phyloP scores from a whole-genome alignment of 2,329 filamentous ascomycete genomes.

The Dothideomycetes sp. region DNA sequence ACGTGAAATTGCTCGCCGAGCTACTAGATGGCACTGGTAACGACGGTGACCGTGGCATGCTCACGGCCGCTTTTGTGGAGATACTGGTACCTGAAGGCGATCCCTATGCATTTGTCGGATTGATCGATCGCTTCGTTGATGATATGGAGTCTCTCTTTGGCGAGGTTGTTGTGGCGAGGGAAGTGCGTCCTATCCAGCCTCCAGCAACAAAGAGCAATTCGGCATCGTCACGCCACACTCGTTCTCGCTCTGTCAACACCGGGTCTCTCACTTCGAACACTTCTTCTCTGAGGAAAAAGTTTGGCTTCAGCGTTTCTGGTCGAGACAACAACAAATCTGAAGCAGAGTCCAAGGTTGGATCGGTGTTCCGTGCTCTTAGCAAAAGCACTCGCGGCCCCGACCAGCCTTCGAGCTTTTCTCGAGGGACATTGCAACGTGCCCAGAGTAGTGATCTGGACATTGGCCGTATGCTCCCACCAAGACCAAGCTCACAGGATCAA shows the following conservation, averaged over 20 bases:
- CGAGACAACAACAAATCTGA: slow-evolving; percentile 69
- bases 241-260: slow-evolving; percentile 50
- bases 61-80: slow-evolving; percentile 83
- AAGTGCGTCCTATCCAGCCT: slow-evolving; percentile 4
- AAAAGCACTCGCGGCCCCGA: slow-evolving; percentile 57
- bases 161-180: slow-evolving; percentile 30
- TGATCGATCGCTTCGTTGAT: slow-evolving; percentile 79
- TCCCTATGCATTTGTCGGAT: slow-evolving; percentile 73
- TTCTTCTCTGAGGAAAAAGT: slow-evolving; percentile 73
- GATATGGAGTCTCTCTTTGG: slow-evolving; percentile 86
- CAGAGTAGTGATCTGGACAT: slow-evolving; percentile 65
- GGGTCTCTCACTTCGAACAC: slow-evolving; percentile 76
- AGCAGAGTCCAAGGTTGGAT: slow-evolving; percentile 57
- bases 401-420: slow-evolving; percentile 55
- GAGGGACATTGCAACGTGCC: slow-evolving; percentile 55
- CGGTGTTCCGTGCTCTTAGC: slow-evolving; percentile 79
- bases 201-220: background rate
- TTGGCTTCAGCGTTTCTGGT: slow-evolving; percentile 66
- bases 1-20: slow-evolving; percentile 78
- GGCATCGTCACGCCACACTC: slow-evolving; percentile 25
- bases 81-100: slow-evolving; percentile 68
- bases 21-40: slow-evolving; percentile 82
- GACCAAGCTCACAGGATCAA: slow-evolving; percentile 45
- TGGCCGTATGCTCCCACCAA: slow-evolving; percentile 29
- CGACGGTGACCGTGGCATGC: slow-evolving; percentile 76